Conservation (phyloP, 2,329 filamentous ascomycete species). For the Beauveria pseudobassiana region DNA sequence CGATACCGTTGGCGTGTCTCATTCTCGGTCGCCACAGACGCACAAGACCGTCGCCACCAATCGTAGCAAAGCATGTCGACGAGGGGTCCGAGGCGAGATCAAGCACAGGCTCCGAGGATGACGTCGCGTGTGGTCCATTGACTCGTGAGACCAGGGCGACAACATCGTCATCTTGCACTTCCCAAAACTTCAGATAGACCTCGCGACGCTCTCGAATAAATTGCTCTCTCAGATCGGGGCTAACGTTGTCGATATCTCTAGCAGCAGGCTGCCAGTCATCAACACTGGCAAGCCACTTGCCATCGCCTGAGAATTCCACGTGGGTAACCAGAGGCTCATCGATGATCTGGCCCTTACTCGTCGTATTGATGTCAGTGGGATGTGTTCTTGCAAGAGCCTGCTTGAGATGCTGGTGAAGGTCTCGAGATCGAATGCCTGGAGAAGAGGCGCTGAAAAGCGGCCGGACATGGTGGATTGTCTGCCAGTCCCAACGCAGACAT, state of each 20-base stretch:
- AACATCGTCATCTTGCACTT: constrained; percentile 47
- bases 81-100: constrained; percentile 65
- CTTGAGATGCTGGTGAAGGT: constrained; percentile 69
- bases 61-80: constrained; percentile 68
- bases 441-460: constrained; percentile 44
- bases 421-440: constrained; percentile 85
- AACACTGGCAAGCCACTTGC: constrained; percentile 82
- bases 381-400: constrained; percentile 88
- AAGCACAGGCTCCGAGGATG: constrained; percentile 53
- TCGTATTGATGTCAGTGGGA: constrained; percentile 70
- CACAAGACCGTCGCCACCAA: constrained; percentile 72
- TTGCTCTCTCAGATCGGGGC: constrained; percentile 30
- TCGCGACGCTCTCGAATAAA: constrained; percentile 54
- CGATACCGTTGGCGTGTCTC: constrained; percentile 60
- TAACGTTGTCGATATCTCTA: constrained; percentile 52
- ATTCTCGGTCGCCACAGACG: constrained; percentile 75
- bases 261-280: constrained; percentile 81
- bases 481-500: constrained; percentile 59
- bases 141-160: constrained; percentile 78
- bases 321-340: constrained; percentile 71
- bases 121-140: constrained; percentile 68
- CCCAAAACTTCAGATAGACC: constrained; percentile 87
- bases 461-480: constrained; percentile 49
- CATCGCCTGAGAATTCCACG: constrained; percentile 70
- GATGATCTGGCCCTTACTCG: constrained; percentile 62